Evolutionary conservation across 306 rosid genomes (phyloP), one percentile per base, ranked within the genome.

Genomic region (Elaeagnus macrophylla): DNA sequence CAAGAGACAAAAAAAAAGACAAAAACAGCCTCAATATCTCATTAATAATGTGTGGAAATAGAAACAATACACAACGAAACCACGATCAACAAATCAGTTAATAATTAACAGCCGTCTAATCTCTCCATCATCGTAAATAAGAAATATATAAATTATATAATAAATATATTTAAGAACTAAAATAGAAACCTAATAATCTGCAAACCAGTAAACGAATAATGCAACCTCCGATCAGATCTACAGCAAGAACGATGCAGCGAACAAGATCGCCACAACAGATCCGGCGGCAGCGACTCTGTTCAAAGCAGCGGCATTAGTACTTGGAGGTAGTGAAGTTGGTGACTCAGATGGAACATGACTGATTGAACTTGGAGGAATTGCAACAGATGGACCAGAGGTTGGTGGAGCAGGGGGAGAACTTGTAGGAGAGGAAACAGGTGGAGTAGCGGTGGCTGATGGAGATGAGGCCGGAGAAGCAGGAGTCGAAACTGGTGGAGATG

Each of bases 241-340:
- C 70, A 80, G 57, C 70, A 87, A 48, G 19, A 93, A 60, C 12
- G 67, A 54, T 8, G 62, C 67, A 1, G 71, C 77, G 8, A 77
- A 12, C 43, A 69, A 64, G 17, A 53, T 71, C 0, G 73, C 75
- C 9, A 69, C 75, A 0, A 79, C 64, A 41, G 78, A 79, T 73
- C 88, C 94, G 6, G 64, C 70, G 12, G 62, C 44, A 40, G 68
- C 25, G 67, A 64, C 72, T 60, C 75, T 67, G 25, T 16, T 53
- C 37, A 66, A 1, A 25, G 53, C 7, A 11, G 78, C 83, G 37
- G 12, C 60, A 62, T 51, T 58, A 0, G 46, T 25, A 12, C 16
- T 4, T 78, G 71, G 15, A 19, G 83, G 20, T 2, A 56, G 5
- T 0, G 69, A 1, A 0, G 75, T 71, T 0, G 86, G 57, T 6